phyloP scores from a whole-genome alignment of 495 filamentous ascomycete species.

The Penicillium simplicissimum region DNA sequence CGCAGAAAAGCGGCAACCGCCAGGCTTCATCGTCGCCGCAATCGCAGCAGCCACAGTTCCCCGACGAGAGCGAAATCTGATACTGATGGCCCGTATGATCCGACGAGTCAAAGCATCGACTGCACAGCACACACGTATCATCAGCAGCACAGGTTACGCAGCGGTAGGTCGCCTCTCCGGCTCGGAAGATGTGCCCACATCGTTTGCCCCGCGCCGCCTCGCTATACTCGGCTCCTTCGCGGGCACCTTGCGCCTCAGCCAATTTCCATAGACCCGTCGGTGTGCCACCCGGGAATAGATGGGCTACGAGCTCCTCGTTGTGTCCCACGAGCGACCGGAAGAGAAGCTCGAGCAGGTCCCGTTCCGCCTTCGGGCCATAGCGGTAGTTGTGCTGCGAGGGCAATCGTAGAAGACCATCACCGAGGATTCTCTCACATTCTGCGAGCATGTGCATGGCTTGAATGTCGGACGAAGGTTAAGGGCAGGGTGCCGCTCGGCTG shows the following conservation, averaged over 20 bases:
- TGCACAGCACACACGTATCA: constrained; percentile 83
- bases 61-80: constrained; percentile 77
- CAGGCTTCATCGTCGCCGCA: constrained; percentile 95
- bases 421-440: constrained; percentile 78
- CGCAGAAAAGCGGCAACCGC: constrained; percentile 83
- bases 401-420: constrained; percentile 69
- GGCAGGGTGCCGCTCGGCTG: constrained; percentile 19
- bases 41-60: constrained; percentile 95
- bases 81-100: constrained; percentile 95
- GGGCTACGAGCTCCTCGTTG: constrained; percentile 65
- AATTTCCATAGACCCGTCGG: constrained; percentile 70
- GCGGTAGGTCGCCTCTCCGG: constrained; percentile 87
- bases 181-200: constrained; percentile 96
- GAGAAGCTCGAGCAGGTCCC: constrained; percentile 71
- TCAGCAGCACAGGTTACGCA: constrained; percentile 91
- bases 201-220: constrained; percentile 87
- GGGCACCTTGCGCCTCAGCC: constrained; percentile 81
- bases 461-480: constrained; percentile 7
- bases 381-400: constrained; percentile 67
- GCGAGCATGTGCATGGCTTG: constrained; percentile 53
- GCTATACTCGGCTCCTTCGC: constrained; percentile 93
- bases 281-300: constrained; percentile 78
- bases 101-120: constrained; percentile 90
- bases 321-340: constrained; percentile 82
- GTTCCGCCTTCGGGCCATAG: constrained; percentile 68